Conservation (phyloP, 2,329 filamentous ascomycete species). For the Cercospora zeae-maydis region DNA sequence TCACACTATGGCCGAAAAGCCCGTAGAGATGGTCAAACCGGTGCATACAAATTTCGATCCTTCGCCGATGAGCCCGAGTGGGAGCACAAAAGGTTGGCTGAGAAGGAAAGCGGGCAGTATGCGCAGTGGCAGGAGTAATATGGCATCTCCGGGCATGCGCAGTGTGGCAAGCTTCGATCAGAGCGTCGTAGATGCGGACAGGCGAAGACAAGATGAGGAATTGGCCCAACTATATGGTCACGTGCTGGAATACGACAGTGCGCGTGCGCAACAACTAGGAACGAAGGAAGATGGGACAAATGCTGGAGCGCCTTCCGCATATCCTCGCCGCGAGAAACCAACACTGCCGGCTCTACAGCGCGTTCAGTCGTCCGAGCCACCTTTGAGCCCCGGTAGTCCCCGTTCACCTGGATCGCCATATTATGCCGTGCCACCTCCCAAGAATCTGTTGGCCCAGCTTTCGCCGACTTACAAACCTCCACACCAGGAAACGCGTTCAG, state of each 20-base stretch:
- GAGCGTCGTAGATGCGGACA: constrained; percentile 69
- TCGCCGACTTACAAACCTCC: constrained; percentile 15
- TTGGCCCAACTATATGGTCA: constrained; percentile 88
- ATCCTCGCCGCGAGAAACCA: constrained; percentile 1
- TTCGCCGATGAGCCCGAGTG: constrained; percentile 33
- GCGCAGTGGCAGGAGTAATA: constrained; percentile 43
- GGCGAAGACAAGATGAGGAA: constrained; percentile 71
- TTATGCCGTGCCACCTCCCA: constrained; percentile 38
- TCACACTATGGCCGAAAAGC: constrained; percentile 50
- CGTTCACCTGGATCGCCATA: constrained; percentile 34
- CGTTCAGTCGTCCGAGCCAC: constrained; percentile 28
- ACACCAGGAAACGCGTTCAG: constrained; percentile 30
- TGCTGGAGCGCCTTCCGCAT: constrained; percentile 3
- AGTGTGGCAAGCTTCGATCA: constrained; percentile 71
- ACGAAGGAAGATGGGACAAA: too few species aligned
- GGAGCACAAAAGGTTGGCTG: constrained; percentile 30
- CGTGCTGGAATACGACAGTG: constrained; percentile 62
- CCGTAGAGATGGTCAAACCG: constrained; percentile 58
- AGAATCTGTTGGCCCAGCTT: constrained; percentile 5
- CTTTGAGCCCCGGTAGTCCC: constrained; percentile 37
- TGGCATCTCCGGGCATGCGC: constrained; percentile 45
- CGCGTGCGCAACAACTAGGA: constrained; percentile 56
- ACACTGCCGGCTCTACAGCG: constrained; percentile 5
- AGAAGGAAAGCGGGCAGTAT: constrained; percentile 29
- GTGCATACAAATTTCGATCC: constrained; percentile 35